Evolutionary conservation across 768 basidiomycete genomes (phyloP), one percentile per base, ranked within the genome.

Genomic region (Astraeus odoratus): DNA sequence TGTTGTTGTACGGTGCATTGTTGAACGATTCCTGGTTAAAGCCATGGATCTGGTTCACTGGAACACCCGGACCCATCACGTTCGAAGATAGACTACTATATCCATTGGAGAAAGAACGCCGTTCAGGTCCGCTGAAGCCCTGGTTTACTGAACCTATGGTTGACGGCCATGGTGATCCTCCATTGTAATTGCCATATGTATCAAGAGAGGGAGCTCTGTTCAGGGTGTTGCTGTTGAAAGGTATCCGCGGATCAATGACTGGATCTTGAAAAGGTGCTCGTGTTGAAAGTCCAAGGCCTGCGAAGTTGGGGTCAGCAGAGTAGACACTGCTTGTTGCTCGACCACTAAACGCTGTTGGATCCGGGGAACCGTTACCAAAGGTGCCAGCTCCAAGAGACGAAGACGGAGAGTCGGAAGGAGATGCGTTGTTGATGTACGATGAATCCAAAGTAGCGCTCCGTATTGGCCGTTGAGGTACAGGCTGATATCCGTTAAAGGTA

Each of bases 311-410:
- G 36, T 76, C 77, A 18, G 52, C 49, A 29, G 61, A 53, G 48
- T 70, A 70, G 24, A 67, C 58, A 27, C 64, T 61, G 19, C 51
- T 59, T n/a, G 59, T 59, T 26, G 68, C 63, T 44, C 74, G 71
- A 19, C 76, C 72, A 42, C 71, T 73, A 51, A 83, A 77, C 7
- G 70, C 65, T 22, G 71, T 60, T n/a, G 77, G 74, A 61, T 88
- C 86, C 0, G 86, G 86, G 25, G 86, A 87, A 16, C 70, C 73
- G 51, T 80, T 77, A 36, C 75, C 72, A 57, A 84, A 83, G 50
- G 80, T 67, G 24, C 74, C 76, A 23, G 71, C 76, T 48, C 81
- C 76, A 34, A 86, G 74, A 3, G 84, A 83, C 2, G 86, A 87
- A 2, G 82, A 75, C 3, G 85, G 83, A 8, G 86, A 87, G 48